These are phyloP conservation scores for Fusarium sp. DNA, from an alignment of 2,329 filamentous ascomycete species.

Conservation along the genomic window DNA sequence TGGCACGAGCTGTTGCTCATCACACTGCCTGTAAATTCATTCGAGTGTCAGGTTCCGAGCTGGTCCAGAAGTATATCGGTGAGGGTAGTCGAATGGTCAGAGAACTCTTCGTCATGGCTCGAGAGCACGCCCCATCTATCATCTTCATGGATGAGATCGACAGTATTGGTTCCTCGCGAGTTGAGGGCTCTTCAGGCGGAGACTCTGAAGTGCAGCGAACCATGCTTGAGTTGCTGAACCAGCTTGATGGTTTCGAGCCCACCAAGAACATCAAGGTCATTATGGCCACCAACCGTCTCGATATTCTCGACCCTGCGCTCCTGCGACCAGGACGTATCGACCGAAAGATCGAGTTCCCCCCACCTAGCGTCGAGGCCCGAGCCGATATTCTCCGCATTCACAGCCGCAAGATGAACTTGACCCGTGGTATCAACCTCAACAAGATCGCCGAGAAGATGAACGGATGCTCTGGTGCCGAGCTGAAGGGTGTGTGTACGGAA, in stretches of 20 bases:
- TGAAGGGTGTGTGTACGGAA: slow-evolving; percentile 99
- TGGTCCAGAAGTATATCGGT: slow-evolving; percentile 99
- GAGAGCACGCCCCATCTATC: slow-evolving; percentile 97
- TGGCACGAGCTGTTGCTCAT: slow-evolving; percentile 95
- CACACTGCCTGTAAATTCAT: slow-evolving; percentile 99
- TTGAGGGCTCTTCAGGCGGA: slow-evolving; percentile 93
- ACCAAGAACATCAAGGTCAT: slow-evolving; percentile 99
- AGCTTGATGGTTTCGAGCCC: slow-evolving; percentile 97
- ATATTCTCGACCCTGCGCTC: slow-evolving; percentile 95
- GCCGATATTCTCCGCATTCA: slow-evolving; percentile 98
- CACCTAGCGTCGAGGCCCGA: slow-evolving; percentile 93
- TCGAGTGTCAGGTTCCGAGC: slow-evolving; percentile 92
- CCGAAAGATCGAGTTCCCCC: slow-evolving; percentile 98
- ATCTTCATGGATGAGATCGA: slow-evolving; percentile 99
- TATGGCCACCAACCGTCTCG: slow-evolving; percentile 98
- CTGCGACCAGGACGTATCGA: slow-evolving; percentile 97
- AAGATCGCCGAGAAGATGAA: slow-evolving; percentile 99
- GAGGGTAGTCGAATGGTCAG: slow-evolving; percentile 98
- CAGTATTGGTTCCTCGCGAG: slow-evolving; percentile 96
- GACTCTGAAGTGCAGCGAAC: slow-evolving; percentile 98
- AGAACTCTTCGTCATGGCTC: slow-evolving; percentile 98
- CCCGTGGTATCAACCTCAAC: slow-evolving; percentile 94
- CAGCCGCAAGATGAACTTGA: slow-evolving; percentile 98
- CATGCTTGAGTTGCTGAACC: slow-evolving; percentile 98
- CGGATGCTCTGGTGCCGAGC: slow-evolving; percentile 94